A percentile compares a stretch with the other conserved stretches of the same genome.
Conservation (phyloP, 1,139 yeast genomes). For the Candida glucosophila region DNA sequence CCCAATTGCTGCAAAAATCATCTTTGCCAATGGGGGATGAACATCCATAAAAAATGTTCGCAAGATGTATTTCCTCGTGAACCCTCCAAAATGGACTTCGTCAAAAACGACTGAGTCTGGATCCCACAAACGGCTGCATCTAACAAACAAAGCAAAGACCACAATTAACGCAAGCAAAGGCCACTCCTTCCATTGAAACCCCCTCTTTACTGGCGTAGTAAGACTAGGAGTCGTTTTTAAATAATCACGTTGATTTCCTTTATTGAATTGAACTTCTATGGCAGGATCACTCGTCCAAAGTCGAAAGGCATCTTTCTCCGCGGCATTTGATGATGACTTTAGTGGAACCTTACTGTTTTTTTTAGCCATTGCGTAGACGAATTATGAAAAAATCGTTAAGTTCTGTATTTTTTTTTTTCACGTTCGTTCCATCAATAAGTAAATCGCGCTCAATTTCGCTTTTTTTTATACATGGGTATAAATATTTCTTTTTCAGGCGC, state of each 20-base stretch:
- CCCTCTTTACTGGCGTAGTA: constrained; percentile 13
- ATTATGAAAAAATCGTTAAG: neutral
- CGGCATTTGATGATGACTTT: neutral
- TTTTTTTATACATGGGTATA: too few relatives aligned
- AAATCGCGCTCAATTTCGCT: too few relatives aligned
- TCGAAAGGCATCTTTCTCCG: constrained; percentile 9
- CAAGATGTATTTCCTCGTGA: constrained; percentile 64
- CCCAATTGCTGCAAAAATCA: constrained; percentile 76
- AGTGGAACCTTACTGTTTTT: constrained; percentile 1
- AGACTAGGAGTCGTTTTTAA: constrained; percentile 20
- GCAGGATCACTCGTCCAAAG: too few relatives aligned
- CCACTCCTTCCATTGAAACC: constrained; percentile 18
- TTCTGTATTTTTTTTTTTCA: too few relatives aligned
- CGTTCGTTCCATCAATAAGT: too few relatives aligned
- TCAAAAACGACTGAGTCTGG: constrained; percentile 31
- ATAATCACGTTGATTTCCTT: constrained; percentile 21
- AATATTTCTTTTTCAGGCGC: too few relatives aligned
- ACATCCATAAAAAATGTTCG: constrained; percentile 84
- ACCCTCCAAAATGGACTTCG: constrained; percentile 57
- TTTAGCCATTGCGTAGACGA: neutral
- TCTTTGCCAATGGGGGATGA: constrained; percentile 89
- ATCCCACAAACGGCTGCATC: constrained; percentile 16
- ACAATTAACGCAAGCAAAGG: constrained; percentile 38
- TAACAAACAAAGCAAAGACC: constrained; percentile 44
- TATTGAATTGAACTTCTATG: constrained; percentile 14